Evolutionary conservation across 805 yeast genomes (phyloP), one percentile per base, ranked within the genome.

Genomic region (Metschnikowia borealis): DNA sequence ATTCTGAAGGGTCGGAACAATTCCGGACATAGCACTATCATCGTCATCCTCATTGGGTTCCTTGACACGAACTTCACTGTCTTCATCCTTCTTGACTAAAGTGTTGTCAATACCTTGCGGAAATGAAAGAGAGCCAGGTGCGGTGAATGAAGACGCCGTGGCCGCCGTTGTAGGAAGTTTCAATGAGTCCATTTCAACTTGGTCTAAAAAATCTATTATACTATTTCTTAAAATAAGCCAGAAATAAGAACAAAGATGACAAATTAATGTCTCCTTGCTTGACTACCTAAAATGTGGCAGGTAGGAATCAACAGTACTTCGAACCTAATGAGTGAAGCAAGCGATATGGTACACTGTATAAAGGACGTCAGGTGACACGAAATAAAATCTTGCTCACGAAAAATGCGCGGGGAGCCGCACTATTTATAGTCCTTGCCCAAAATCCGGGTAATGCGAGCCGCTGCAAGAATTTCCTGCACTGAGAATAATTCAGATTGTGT

Each of bases 1-100:
- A 74, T 94, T 94, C 67, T 89, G 96, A 58, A 86, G 71, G 0
- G 98, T 92, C 42, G 99, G 99, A 6, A 94, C 96, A 48, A 94
- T 92, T 39, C 99, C 99, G 0, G 97, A 88, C 2, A 95, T 85
- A 1, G 92, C 84, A 26, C 85, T 84, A 54, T 82, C 87, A 42
- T 83, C 89, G 20, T 70, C 76, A 50, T 69, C 68, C 54, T 67
- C 68, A 53, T 68, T 71, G 42, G 77, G 75, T 58, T 71, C 78
- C 42, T 52, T 56, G 40, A 58, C 55, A 21, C 56, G 51, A 33
- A 50, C 46, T 15, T 57, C 61, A 35, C 39, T 45, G 44, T 47
- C 50, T 26, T 58, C 61, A 32, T 49, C 54, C 44, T 56, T 52
- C 43, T 58, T 58, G 42, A 42, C 35, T 17, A 52, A 48, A 13